Evolutionary conservation across 768 basidiomycete species (phyloP).

Genomic region (Ramaria sp.): DNA sequence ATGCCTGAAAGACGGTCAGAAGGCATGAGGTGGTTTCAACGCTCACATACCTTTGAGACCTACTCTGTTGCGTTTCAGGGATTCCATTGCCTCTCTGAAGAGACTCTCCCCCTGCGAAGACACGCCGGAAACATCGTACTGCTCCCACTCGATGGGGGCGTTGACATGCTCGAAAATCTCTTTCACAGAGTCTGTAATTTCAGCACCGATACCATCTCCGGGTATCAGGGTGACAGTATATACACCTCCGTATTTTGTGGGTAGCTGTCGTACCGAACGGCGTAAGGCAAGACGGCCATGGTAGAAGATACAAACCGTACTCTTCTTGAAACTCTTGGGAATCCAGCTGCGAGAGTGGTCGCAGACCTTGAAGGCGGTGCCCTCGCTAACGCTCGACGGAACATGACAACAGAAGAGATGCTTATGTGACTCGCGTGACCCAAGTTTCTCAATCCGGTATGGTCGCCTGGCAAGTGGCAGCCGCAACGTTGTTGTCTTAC

Average conservation of each 20-base stretch:
- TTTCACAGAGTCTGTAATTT: constrained; percentile 97
- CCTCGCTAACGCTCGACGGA: constrained; percentile 4
- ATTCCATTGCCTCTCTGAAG: constrained; percentile 97
- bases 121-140: constrained; percentile 95
- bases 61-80: constrained; percentile 92
- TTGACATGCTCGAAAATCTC: constrained; percentile 97
- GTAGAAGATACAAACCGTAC: constrained; percentile 27
- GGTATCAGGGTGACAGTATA: constrained; percentile 96
- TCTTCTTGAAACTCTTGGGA: constrained; percentile 62
- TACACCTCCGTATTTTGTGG: constrained; percentile 87
- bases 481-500: too few relatives aligned
- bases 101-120: constrained; percentile 89
- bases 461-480: too few relatives aligned
- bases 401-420: not conserved
- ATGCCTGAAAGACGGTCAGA: constrained; percentile 50
- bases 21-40: constrained; percentile 3
- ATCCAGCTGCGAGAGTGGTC: constrained; percentile 69
- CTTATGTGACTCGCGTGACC: not conserved
- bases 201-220: constrained; percentile 94
- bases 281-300: not conserved
- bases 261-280: constrained; percentile 35
- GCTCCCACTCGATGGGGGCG: constrained; percentile 98
- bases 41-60: constrained; percentile 79
- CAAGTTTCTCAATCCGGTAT: not conserved
- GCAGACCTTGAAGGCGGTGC: constrained; percentile 38